Evolutionary conservation across 108 stramenopile genomes (phyloP), one percentile per base, ranked within the genome.

Genomic region (Discostella stelligeroides): DNA sequence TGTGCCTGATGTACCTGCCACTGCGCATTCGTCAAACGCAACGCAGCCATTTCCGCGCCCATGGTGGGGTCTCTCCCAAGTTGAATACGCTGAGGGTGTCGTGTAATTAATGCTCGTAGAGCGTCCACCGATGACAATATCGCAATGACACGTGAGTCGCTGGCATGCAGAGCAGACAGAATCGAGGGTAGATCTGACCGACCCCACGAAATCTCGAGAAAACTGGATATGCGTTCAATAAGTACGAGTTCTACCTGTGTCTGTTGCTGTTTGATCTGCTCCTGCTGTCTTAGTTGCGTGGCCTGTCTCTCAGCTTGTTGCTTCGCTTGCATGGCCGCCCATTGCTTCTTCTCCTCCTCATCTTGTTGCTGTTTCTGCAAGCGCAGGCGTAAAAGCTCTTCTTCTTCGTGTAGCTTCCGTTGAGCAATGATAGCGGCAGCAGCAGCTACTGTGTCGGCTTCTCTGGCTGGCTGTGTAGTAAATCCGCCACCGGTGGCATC

Each of bases 141-240:
- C 4, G 90, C 88, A 72, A 89, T 84, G 34, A 92, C 88, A 45
- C 94, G 80, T 12, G 89, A 81, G 67, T 95, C 94, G 70, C 91
- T 91, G 10, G 85, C 70, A 60, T 92, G 94, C 42, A 95, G 77
- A 41, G 88, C 88, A 6, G 86, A 68, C 9, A 95, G 73, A 66
- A 95, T 91, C 12, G 91, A 86, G 24, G 73, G 62, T 27, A 95
- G 82, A 73, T 95, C 94, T 4, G 88, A 83, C 61, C 84, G 86
- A 9, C 94, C 91, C 94, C 94, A 95, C 7, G 89, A 86, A 46
- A 84, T 90, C 70, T 95, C 94, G 8, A 95, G 75, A 62, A 95
- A 88, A 14, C 72, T 82, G 29, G 85, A 83, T 43, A 92, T 88
- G 45, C 94, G 88, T 72, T 95, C 94, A 65, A 91, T 87, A 30